Evolutionary conservation across 176 grass and related monocot genomes (phyloP), one percentile per base, ranked within the genome.

Genomic region (Ensete ventricosum): DNA sequence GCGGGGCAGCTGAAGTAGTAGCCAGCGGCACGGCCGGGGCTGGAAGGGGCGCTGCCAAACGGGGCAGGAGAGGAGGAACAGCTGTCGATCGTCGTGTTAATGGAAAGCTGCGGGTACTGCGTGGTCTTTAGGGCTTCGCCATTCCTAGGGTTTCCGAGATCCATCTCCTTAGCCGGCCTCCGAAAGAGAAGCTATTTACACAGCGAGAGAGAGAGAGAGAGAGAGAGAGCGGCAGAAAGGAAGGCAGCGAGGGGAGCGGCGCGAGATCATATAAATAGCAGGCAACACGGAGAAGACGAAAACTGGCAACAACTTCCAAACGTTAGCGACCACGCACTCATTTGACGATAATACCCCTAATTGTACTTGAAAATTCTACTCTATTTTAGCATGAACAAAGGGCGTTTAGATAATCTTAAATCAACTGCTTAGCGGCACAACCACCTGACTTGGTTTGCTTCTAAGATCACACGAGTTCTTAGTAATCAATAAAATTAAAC

Each of bases 1-100:
- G 79, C 74, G 51, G 84, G 84, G 62, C 73, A 67, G 1, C 84
- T 86, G 74, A 86, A 86, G 74, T 74, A 82, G 68, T 73, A 86
- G 14, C 78, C 77, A 50, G 12, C 52, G 55, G 53, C 53, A 7
- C 24, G 25, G 5, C 50, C 74, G 10, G 55, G 34, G 13, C 55
- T 23, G n/a, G 48, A 54, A n/a, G 13, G 50, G 23, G 24, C 29
- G n/a, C 62, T 17, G 66, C 20, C 22, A 11, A 77, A 75, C 9
- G 58, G 59, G 9, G 58, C 55, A 53, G 54, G 29, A 11, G 2
- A 24, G 51, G 71, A 62, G 66, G 66, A 69, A 11, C 8, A 50
- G 63, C 11, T 20, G 2, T 20, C 23, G 23, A 11, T 43, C 34
- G 34, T 43, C 34, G 34, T 43, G 34, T n/a, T 17, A 19, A 62